Evolutionary conservation across 345 rosid genomes (phyloP), one percentile per base, ranked within the genome.

Genomic region (Combretum micranthum): DNA sequence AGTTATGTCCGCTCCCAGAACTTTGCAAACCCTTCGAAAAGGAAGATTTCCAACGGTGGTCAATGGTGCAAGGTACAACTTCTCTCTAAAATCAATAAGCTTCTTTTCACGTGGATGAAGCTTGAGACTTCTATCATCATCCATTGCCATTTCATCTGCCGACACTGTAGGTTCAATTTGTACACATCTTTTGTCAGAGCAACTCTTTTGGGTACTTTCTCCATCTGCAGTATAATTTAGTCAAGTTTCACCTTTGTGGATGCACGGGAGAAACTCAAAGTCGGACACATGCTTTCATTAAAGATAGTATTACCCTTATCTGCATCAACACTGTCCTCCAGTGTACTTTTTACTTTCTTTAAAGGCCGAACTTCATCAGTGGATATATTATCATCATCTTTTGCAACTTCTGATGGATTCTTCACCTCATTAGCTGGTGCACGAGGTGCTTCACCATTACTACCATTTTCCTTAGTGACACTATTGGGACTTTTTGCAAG

Each of bases 41-140:
- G 99, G 97, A 65, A 93, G 99, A 75, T 93, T 93, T 59, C 97
- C 99, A 32, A 93, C 97, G 5, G 97, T 89, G 57, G 97, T 93
- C 65, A 93, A 68, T 60, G 96, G 97, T 61, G 99, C 99, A 53
- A 89, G 97, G 61, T 85, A 93, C 65, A 93, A 60, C 77, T 87
- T 93, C 62, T 75, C 96, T 50, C 86, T 83, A 47, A 93, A 89
- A 70, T 89, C 97, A 68, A 93, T 79, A 39, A 85, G 79, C 85
- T 82, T 92, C 80, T 72, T 89, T 65, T 93, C 97, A 37, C 96
- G 90, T 25, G 79, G 79, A 53, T 89, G 94, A 42, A 67, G 50
- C 73, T 83, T 85, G 50, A 83, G 78, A 68, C 84, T 75, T 56
- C 47, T 52, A 47, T 83, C 90, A 62, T 81, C 74, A 67, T 85